phyloP scores from a whole-genome alignment of 2,329 filamentous ascomycete species.

The Apiospora arundinis region DNA sequence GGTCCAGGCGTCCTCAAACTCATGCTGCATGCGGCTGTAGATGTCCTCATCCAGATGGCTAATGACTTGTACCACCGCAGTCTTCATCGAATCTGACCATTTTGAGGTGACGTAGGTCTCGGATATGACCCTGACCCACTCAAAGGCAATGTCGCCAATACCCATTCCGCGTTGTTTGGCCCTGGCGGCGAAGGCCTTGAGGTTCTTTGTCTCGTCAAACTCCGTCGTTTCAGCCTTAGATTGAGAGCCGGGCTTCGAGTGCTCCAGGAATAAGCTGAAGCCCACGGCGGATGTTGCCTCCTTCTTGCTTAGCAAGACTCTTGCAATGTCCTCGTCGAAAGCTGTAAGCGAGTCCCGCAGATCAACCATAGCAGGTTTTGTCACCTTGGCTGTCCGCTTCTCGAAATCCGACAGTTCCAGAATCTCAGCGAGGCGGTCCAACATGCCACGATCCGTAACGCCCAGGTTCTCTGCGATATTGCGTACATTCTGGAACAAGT shows the following conservation, averaged over 20 bases:
- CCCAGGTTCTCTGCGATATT: constrained; percentile 62
- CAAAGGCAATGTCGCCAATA: constrained; percentile 63
- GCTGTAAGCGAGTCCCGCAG: constrained; percentile 54
- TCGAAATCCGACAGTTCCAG: constrained; percentile 59
- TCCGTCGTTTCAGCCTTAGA: constrained; percentile 52
- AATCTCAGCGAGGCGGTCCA: constrained; percentile 55
- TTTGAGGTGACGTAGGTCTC: constrained; percentile 58
- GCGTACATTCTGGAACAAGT: constrained; percentile 61
- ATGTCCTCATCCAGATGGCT: constrained; percentile 60
- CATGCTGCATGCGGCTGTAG: constrained; percentile 52
- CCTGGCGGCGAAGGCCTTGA: constrained; percentile 57
- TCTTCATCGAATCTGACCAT: constrained; percentile 66
- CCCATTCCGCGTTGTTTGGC: constrained; percentile 59
- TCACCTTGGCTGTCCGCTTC: constrained; percentile 56
- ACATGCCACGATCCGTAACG: constrained; percentile 54
- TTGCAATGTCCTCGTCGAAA: constrained; percentile 61
- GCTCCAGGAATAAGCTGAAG: constrained; percentile 67
- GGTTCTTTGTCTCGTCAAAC: constrained; percentile 60
- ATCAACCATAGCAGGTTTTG: constrained; percentile 54
- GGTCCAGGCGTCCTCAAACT: constrained; percentile 41
- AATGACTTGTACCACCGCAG: constrained; percentile 61
- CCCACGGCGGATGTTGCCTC: constrained; percentile 56
- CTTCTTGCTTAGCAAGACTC: constrained; percentile 59
- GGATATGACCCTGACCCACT: constrained; percentile 60
- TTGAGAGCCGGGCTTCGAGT: constrained; percentile 63